Evolutionary conservation across 768 basidiomycete genomes (phyloP).

Genomic region (Ramaria sp.): DNA sequence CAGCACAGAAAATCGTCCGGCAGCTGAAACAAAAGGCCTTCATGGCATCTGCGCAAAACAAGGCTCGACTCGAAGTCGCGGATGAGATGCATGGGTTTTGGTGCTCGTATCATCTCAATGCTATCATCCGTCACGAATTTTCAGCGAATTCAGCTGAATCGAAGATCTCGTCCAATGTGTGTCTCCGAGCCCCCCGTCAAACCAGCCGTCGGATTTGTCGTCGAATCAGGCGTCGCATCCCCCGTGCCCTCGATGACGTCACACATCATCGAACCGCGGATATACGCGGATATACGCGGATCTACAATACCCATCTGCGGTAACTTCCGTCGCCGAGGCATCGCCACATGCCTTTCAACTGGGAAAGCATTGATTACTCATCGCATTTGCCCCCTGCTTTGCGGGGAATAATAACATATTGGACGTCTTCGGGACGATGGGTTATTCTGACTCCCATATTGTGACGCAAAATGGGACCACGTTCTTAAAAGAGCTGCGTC

Average conservation of each 20-base stretch:
- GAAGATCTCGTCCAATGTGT: neutral
- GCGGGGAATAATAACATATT: neutral
- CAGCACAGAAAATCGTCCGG: neutral
- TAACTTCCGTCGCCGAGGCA: neutral
- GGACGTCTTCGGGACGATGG: neutral
- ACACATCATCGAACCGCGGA: no score
- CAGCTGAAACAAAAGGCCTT: conserved; percentile 3
- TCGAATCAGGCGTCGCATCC: no score
- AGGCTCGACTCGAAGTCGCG: neutral
- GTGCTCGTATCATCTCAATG: conserved; percentile 1
- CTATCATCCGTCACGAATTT: neutral
- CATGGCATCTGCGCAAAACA: neutral
- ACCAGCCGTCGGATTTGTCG: neutral
- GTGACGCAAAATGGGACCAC: neutral
- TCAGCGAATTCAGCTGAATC: neutral
- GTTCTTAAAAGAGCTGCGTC: neutral
- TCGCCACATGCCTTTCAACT: neutral
- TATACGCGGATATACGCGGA: neutral
- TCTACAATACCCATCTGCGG: no score
- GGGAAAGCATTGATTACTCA: neutral
- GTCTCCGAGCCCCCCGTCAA: neutral
- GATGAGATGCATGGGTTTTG: conserved; percentile 5
- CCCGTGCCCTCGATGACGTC: no score
- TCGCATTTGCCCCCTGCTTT: neutral
- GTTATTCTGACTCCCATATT: neutral